Evolutionary conservation across 768 basidiomycete genomes (phyloP), one percentile per base, ranked within the genome.

Genomic region (Calvatia gigantea): DNA sequence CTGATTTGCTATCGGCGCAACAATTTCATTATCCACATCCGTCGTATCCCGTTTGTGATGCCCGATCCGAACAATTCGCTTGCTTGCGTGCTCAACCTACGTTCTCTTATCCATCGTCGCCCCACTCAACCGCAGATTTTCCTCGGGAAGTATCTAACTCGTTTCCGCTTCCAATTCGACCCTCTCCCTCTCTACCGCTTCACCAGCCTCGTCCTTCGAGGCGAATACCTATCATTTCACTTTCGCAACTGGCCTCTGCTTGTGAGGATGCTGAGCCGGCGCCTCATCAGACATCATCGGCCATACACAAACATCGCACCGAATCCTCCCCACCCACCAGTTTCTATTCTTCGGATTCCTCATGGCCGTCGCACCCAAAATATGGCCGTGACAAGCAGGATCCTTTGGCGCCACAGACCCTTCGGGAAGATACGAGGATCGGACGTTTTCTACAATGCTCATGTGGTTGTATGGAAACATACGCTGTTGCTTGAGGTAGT

Each of bases 151-250:
- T 58, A 43, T 44, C 51, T 39, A 54, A 59, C 35, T 38, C 63
- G 39, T 56, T 60, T 25, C 65, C 65, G 28, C 54, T 62, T 51
- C 62, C 64, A 25, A 49, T 51, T 25, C 58, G 52, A 21, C 50
- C 59, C 11, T 64, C 64, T 27, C 59, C 67, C 37, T 68, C 69
- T 25, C 66, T 75, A 51, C 69, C 71, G 51, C 64, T 79, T 28
- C 74, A 74, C 65, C 77, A 79, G 60, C 77, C 77, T 41, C 76
- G 75, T 41, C 77, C 77, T 54, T 73, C 67, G 43, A 73, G 76
- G 52, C 70, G 65, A 42, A 77, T 78, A 63, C 74, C 75, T 33
- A 78, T 77, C 58, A 65, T 77, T 12, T 73, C 73, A 35, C 69
- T 79, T 27, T 73, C 73, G 31, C 62, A 72, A 59, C 63, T 77